Conservation (phyloP, 305 asterid species). For the Fraxinus albicans region DNA sequence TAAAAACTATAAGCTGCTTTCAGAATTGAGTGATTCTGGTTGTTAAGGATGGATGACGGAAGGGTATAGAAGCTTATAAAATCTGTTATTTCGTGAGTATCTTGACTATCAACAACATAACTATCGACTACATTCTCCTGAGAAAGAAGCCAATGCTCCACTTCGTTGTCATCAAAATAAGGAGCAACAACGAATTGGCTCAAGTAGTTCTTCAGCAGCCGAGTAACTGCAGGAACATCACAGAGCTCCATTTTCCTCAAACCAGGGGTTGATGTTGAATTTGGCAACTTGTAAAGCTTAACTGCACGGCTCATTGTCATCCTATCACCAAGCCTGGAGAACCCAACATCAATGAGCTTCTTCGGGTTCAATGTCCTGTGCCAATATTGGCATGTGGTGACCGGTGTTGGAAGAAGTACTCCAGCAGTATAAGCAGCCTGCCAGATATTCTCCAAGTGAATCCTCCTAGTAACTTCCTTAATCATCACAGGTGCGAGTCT, state of each 20-base stretch:
- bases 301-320: constrained; percentile 42
- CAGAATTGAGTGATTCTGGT: constrained; percentile 29
- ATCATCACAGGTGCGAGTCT: constrained; percentile 41
- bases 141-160: constrained; percentile 39
- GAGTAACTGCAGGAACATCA: constrained; percentile 36
- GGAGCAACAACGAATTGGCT: constrained; percentile 32
- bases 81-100: constrained; percentile 31
- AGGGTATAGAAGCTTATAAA: constrained; percentile 38
- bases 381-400: constrained; percentile 36
- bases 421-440: constrained; percentile 43
- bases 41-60: constrained; percentile 35
- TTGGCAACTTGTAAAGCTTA: constrained; percentile 32
- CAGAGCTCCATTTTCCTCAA: constrained; percentile 33
- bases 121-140: constrained; percentile 36
- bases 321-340: constrained; percentile 38
- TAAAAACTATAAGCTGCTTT: constrained; percentile 37
- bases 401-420: constrained; percentile 34
- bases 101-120: constrained; percentile 35
- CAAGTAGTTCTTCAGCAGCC: constrained; percentile 26
- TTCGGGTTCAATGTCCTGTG: constrained; percentile 39
- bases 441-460: constrained; percentile 36
- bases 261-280: constrained; percentile 25
- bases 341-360: constrained; percentile 40
- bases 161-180: constrained; percentile 32
- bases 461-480: constrained; percentile 36